Conservation (phyloP, 306 rosid species). For the Prunus armeniaca region DNA sequence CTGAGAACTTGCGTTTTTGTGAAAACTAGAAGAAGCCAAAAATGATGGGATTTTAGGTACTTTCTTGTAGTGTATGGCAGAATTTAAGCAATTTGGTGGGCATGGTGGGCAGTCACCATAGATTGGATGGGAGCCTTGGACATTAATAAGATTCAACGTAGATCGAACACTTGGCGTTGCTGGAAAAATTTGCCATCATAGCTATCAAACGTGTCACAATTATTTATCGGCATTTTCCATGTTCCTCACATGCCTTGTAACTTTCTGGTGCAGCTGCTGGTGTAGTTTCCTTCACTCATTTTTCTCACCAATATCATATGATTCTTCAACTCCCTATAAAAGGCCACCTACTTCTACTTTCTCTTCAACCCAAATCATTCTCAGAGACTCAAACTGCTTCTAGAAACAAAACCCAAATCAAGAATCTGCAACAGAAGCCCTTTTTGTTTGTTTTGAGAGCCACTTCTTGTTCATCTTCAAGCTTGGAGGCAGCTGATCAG, state of each 20-base stretch:
- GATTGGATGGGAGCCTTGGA: background rate
- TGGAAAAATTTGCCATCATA: background rate
- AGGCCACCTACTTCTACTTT: background rate
- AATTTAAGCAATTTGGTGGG: background rate
- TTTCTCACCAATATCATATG: background rate
- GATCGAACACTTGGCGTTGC: background rate
- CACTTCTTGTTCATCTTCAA: background rate
- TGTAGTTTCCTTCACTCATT: background rate
- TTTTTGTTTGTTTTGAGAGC: background rate
- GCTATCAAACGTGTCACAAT: background rate
- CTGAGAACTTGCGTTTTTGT: no score
- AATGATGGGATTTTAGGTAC: background rate
- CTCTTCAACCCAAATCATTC: background rate
- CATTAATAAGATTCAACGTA: background rate
- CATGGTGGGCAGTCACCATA: background rate
- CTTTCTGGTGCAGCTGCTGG: background rate
- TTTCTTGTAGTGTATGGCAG: background rate
- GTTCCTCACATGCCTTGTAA: background rate
- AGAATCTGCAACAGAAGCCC: background rate
- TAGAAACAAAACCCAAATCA: background rate
- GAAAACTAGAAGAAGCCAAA: background rate
- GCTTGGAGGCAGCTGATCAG: background rate
- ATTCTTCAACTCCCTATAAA: background rate
- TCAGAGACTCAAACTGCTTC: no score
- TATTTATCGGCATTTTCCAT: background rate